phyloP scores from a whole-genome alignment of 2,329 filamentous ascomycete genomes.

The Colletotrichum musae region DNA sequence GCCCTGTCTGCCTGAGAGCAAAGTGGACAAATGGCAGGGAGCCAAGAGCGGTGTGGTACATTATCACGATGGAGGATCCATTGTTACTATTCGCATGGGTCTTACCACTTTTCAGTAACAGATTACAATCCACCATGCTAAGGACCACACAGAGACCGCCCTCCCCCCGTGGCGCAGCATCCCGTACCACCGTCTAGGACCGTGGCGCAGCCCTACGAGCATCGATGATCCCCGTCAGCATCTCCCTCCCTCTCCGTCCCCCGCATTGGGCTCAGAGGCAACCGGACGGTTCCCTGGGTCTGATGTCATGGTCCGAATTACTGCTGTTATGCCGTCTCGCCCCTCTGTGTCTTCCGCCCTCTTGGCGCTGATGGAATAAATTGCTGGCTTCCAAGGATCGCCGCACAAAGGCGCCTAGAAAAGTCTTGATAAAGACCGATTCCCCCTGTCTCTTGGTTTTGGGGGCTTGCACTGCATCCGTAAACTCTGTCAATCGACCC shows the following conservation, averaged over 20 bases:
- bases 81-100: too few relatives aligned
- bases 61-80: too few relatives aligned
- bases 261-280: conserved; percentile 28
- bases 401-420: neutral
- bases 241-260: neutral
- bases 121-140: too few relatives aligned
- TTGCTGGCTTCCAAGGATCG: conserved; percentile 24
- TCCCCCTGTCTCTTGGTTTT: neutral
- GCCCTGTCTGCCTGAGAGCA: neutral
- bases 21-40: conserved; percentile 15
- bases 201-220: conserved; percentile 21
- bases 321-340: conserved; percentile 7
- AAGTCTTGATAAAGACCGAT: conserved; percentile 5
- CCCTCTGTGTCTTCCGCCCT: neutral
- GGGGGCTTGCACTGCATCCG: neutral
- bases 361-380: neutral
- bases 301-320: conserved; percentile 27
- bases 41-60: neutral
- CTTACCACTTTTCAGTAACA: too few relatives aligned
- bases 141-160: too few relatives aligned
- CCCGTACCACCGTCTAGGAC: conserved; percentile 10
- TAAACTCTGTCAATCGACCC: neutral
- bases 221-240: conserved; percentile 26
- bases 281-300: conserved; percentile 10
- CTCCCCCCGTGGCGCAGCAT: neutral